phyloP scores from a whole-genome alignment of 2,329 filamentous ascomycete species.

The Dichotomopilus funicola region DNA sequence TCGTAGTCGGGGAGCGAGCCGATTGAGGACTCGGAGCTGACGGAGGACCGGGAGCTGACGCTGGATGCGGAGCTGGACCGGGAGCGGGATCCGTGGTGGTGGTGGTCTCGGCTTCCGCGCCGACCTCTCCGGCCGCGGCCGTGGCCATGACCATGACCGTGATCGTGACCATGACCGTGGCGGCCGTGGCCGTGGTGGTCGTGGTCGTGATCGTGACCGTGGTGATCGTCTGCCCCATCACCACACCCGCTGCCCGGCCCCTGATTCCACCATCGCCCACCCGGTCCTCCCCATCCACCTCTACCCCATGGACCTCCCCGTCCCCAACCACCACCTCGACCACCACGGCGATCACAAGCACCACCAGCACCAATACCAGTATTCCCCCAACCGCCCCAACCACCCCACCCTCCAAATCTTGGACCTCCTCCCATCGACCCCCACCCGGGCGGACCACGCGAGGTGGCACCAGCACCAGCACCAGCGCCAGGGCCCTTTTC shows the following conservation, averaged over 20 bases:
- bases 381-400: not conserved
- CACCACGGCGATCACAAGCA: conserved; percentile 1
- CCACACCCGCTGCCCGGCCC: not conserved
- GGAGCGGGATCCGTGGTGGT: conserved; percentile 16
- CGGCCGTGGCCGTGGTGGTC: too few relatives aligned
- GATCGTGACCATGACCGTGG: too few relatives aligned
- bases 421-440: conserved; percentile 1
- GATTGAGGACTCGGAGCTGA: conserved; percentile 36
- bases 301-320: conserved; percentile 3
- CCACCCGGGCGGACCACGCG: not conserved
- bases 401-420: not conserved
- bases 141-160: too few relatives aligned
- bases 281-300: not conserved
- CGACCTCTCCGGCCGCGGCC: too few relatives aligned
- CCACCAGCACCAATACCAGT: not conserved
- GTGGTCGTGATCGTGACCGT: not conserved
- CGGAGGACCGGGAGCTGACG: conserved; percentile 31
- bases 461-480: not conserved
- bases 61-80: conserved; percentile 31
- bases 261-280: conserved; percentile 8
- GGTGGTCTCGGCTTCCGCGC: too few relatives aligned
- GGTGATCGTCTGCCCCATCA: conserved; percentile 9
- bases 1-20: conserved; percentile 50
- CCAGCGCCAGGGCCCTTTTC: not conserved
- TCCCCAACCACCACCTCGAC: not conserved